Evolutionary conservation across 2,329 filamentous ascomycete species (phyloP), one percentile per base, ranked within the genome.

Genomic region (Fusarium nematophilum): DNA sequence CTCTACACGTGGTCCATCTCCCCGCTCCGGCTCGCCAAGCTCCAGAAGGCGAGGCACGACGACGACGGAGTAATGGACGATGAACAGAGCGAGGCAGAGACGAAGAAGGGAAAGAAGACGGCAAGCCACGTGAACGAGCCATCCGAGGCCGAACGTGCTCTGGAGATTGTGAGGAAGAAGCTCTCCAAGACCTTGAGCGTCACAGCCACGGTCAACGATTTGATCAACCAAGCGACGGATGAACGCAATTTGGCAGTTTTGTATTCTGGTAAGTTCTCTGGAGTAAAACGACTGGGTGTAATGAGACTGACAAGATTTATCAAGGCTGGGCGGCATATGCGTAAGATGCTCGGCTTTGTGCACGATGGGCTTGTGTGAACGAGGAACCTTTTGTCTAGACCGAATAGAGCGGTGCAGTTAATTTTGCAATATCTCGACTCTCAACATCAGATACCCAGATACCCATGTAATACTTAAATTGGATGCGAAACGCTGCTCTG

Each of bases 81-180:
- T 5, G 75, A 77, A n/a, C 71, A 77, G 29, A 72, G 68, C 51
- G 79, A 78, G 17, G 64, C 75, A 13, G 77, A 79, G 53, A 75
- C 74, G 49, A 79, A 78, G 66, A 78, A 74, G 63, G 71, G 66
- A 25, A 73, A 69, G 62, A 73, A 72, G 60, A 25, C 63, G 9
- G 62, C 62, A 18, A 73, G 78, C 1, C 70, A 70, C 18, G 77
- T 81, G 34, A 87, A 87, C 56, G 83, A 87, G 72, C 83, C 75
- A 2, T 84, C 82, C 21, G 96, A 99, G 76, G 96, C 95, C 3
- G 93, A 97, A 62, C 83, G 96, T 53, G 95, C 96, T 2, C 81
- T 99, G 51, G 92, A 93, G 53, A 90, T 98, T 17, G 95, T 99
- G 52, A 88, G 91, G 72, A 98, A 97, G 85, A 99, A 99, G 79